These are phyloP conservation scores for Sporothrix curviconia DNA, from an alignment of 2,329 filamentous ascomycete species.

Conservation along the genomic window DNA sequence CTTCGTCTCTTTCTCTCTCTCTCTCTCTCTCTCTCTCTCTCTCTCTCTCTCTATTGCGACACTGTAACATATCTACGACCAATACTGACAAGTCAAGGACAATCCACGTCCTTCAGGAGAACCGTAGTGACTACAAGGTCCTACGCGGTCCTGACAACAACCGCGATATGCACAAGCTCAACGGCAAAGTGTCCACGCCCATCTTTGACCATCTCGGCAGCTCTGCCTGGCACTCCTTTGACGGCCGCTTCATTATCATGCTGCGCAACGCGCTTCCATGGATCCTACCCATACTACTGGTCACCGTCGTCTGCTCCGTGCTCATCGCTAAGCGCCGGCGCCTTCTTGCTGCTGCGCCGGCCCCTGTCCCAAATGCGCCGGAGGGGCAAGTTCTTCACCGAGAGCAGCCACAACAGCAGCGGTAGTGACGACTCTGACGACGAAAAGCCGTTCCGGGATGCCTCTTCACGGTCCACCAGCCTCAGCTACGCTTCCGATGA, in stretches of 20 bases:
- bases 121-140: slow-evolving; percentile 10
- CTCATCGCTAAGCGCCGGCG: slow-evolving; percentile 2
- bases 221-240: slow-evolving; percentile 13
- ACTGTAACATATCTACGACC: too few relatives aligned
- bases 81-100: background rate
- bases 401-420: background rate
- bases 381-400: background rate
- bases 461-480: background rate
- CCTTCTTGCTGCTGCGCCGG: background rate
- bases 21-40: background rate
- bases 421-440: background rate
- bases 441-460: background rate
- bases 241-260: slow-evolving; percentile 11
- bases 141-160: slow-evolving; percentile 9
- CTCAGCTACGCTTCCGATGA: background rate
- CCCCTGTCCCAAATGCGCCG: background rate
- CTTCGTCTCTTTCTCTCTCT: background rate
- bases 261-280: slow-evolving; percentile 6
- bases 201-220: slow-evolving; percentile 14
- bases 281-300: background rate
- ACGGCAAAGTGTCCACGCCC: slow-evolving; percentile 12
- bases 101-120: background rate
- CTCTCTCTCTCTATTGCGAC: too few relatives aligned
- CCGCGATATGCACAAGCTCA: slow-evolving; percentile 12
- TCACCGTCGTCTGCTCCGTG: background rate